phyloP scores from a whole-genome alignment of 345 rosid species.

The Ricinus communis region DNA sequence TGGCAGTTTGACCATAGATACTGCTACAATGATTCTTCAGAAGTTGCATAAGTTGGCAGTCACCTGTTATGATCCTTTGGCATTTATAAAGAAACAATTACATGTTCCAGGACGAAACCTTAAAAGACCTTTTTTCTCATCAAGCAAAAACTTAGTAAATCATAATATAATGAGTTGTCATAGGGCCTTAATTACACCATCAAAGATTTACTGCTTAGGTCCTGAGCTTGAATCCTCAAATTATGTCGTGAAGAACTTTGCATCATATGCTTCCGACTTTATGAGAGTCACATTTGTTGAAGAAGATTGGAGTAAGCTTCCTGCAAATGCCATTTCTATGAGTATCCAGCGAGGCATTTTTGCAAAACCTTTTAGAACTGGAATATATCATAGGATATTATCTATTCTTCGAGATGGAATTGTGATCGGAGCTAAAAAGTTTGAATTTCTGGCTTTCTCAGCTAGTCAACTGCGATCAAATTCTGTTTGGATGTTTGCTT shows the following conservation, averaged over 20 bases:
- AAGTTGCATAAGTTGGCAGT: constrained; percentile 63
- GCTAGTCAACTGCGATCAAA: constrained; percentile 90
- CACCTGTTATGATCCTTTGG: constrained; percentile 62
- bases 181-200: constrained; percentile 78
- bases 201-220: constrained; percentile 83
- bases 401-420: constrained; percentile 70
- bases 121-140: constrained; percentile 39
- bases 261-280: constrained; percentile 73
- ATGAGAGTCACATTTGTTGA: constrained; percentile 87
- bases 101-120: constrained; percentile 38
- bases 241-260: constrained; percentile 79
- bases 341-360: constrained; percentile 61
- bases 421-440: constrained; percentile 63
- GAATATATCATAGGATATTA: constrained; percentile 68
- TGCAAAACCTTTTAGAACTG: constrained; percentile 67
- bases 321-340: constrained; percentile 63
- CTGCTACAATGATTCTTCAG: constrained; percentile 54
- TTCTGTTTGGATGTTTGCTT: constrained; percentile 97
- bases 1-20: constrained; percentile 38
- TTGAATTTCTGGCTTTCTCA: constrained; percentile 90
- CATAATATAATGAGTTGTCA: constrained; percentile 73
- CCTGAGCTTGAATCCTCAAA: constrained; percentile 90
- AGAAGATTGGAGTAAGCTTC: constrained; percentile 92
- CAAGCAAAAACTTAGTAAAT: constrained; percentile 38
- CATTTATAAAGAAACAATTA: constrained; percentile 48